Evolutionary conservation across 1,284 basidiomycete genomes (phyloP), one percentile per base, ranked within the genome.

Genomic region (Puccinia triticina): DNA sequence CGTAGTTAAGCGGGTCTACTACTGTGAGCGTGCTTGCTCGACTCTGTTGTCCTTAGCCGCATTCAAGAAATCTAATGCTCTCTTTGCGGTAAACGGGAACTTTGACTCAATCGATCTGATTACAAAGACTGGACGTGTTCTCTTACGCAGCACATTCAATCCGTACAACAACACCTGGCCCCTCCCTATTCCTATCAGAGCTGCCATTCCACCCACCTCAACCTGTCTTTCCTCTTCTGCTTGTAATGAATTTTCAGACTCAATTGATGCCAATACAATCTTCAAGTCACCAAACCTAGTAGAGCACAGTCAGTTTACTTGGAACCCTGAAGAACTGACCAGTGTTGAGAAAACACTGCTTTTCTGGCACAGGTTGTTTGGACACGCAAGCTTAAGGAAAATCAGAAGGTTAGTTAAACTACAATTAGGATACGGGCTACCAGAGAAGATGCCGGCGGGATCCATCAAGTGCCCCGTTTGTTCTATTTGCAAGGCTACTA

Each of bases 281-380:
- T 21, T 64, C 32, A 64, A 64, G 26, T 21, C 57, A 18, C 57
- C 57, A n/a, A 59, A 59, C n/a, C 2, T 29, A 23, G 14, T n/a
- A n/a, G n/a, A n/a, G n/a, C n/a, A n/a, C n/a, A n/a, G n/a, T n/a
- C n/a, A n/a, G n/a, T n/a, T n/a, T 59, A 69, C 37, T 16, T 69
- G 40, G 14, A 32, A 67, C 2, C 10, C 34, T 21, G 37, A 43
- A 8, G 34, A 37, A 4, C 64, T 67, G 12, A 67, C 18, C 1
- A 23, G 3, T 1, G n/a, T 40, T 8, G 32, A 74, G 32, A 74
- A 74, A 14, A n/a, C 21, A 14, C 48, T 74, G 16, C 48, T 73
- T n/a, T 43, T 50, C 14, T 73, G 71, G 71, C 71, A 73, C 21
- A 11, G n/a, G 23, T 32, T 74, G 43, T 74, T 74, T 34, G 72